Base-by-base conservation (phyloP, 1,284 basidiomycete genomes). In the Apiotrichum gracile region DNA sequence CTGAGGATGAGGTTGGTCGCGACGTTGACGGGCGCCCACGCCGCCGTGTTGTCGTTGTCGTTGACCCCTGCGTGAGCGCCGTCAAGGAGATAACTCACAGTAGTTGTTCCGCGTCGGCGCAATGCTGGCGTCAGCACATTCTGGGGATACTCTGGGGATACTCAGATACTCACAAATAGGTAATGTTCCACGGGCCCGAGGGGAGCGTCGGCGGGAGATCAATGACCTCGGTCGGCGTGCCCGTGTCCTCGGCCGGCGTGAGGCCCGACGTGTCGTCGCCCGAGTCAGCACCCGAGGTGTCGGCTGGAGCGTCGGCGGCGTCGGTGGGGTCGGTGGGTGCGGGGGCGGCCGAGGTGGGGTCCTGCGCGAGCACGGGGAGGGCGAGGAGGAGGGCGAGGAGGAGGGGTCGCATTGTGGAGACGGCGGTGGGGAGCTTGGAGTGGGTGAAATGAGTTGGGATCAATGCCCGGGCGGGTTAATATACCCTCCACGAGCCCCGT, bases 41-140 rank as follows among this genome's bases (percentile, higher is more conserved):
- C 43, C 2, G 56, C 56, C 10, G 40, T 40, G 52, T 57, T 57
- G 45, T 40, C 49, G 41, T 54, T 51, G 40, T 53, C 56, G 41
- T 57, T 57, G 35, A 57, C 56, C 56, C 55, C 55, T 57, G 52
- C 16, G 19, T 29, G 42, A 8, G 40, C 4, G 33, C 12, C 13
- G 21, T 25, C 22, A 21, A 19, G 35, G 33, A 3, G 22, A 9
- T 7, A 3, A 51, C 55, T 53, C 48, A 53, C 56, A 57, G 45
- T 54, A 54, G n/a, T 53, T 48, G 39, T 47, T 49, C 16, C 56
- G 48, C 27, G 35, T 44, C 16, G 56, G 56, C 21, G 41, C 40
- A 21, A 45, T 35, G 17, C 40, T 42, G 40, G 2, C 25, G 25
- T 42, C 40, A 42, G 40, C 25, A 19, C 12, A 22, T 14, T 39